Evolutionary conservation across 768 basidiomycete genomes (phyloP).

Genomic region (Lactifluus echinatus): DNA sequence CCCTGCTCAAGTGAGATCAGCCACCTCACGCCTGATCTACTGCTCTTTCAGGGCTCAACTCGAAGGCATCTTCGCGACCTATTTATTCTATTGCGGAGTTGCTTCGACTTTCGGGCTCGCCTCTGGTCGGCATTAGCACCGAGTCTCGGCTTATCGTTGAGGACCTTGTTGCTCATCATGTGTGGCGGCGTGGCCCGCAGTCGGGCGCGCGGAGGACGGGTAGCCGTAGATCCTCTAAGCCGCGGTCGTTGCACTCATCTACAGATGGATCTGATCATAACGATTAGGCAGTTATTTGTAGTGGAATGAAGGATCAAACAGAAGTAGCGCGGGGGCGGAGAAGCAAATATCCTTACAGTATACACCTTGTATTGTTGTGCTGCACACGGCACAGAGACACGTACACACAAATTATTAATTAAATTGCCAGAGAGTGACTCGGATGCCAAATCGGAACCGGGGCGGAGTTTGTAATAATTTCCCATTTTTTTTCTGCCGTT

Average conservation of each 20-base stretch:
- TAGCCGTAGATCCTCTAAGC: neutral
- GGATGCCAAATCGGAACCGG: neutral
- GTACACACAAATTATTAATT: no score
- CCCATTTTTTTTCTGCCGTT: neutral
- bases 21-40: neutral
- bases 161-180: conserved; percentile 18
- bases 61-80: neutral
- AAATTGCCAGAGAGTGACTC: no score
- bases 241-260: neutral
- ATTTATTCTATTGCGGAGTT: conserved; percentile 13
- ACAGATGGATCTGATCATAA: conserved; percentile 5
- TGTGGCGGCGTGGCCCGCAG: conserved; percentile 19
- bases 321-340: neutral
- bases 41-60: neutral
- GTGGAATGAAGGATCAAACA: neutral
- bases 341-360: neutral
- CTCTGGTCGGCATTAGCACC: conserved; percentile 15
- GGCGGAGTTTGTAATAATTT: conserved; percentile 1
- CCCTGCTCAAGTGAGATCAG: neutral
- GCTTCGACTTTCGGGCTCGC: conserved; percentile 16
- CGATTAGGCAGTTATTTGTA: neutral
- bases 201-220: neutral
- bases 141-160: conserved; percentile 9
- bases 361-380: neutral
- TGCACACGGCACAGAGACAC: no score